Base-by-base conservation (phyloP, 148 eudicot genomes). In the Cornus kousa region DNA sequence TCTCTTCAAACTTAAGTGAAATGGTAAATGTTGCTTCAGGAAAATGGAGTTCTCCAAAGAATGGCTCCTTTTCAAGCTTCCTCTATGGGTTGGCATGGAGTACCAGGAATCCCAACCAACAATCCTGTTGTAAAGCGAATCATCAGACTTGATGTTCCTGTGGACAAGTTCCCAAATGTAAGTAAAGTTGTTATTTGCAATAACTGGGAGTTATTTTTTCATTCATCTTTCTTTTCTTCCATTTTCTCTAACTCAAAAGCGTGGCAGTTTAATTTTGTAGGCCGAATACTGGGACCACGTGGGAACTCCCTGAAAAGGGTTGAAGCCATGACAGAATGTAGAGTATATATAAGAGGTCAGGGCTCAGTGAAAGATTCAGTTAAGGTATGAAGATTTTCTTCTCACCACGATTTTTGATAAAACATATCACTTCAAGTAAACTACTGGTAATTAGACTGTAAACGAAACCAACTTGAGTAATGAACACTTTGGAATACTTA, bases 241-340 rank as follows among this genome's bases (percentile, higher is more conserved):
- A 10, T 35, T 39, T 67, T 20, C 74, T 75, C 74, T 75, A 70
- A 84, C 67, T 28, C 17, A 37, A 69, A 79, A 74, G 46, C 53
- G 10, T 77, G 60, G 72, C 88, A 88, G 90, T 88, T 82, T 80
- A 88, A 88, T 76, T 88, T 88, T 82, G 88, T 88, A 19, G 90
- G 90, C 67, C 85, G 88, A 75, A 79, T 88, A 71, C 48, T 88
- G 82, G 87, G 90, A 64, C 88, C 87, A 17, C 90, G 88, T 66
- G 90, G 90, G 28, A 88, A 88, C 78, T 88, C 90, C 32, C 67
- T 88, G 82, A 88, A 88, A 86, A 82, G 88, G 72, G 83, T 88
- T 31, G 88, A 88, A 82, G 82, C 85, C 20, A 71, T 82, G 82
- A 86, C 88, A 68, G 87, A 80, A 68, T 88, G 90, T 81, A 82